Percentiles rank a stretch among this genome's conserved stretches.
Conservation (phyloP, 352 stramenopile genomes). For the Pythium chondricola region DNA sequence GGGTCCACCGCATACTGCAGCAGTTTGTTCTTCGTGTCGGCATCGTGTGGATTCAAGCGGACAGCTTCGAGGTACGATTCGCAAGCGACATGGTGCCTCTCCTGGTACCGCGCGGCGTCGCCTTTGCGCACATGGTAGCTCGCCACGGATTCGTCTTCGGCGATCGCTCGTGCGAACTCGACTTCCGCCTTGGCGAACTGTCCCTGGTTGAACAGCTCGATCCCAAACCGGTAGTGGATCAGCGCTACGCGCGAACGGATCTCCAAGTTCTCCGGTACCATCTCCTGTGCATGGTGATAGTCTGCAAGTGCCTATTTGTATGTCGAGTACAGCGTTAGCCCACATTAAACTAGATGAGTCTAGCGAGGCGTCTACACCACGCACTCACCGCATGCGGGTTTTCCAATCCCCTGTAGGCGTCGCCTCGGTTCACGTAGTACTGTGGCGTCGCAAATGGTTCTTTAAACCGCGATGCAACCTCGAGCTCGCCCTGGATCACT, state of each 20-base stretch:
- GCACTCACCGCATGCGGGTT: slow-evolving; percentile 72
- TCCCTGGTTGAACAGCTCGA: slow-evolving; percentile 69
- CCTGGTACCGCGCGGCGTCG: slow-evolving; percentile 67
- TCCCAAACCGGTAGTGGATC: slow-evolving; percentile 79
- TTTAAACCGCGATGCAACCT: slow-evolving; percentile 38
- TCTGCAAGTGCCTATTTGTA: slow-evolving; percentile 54
- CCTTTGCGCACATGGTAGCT: slow-evolving; percentile 67
- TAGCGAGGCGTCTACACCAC: too few relatives aligned
- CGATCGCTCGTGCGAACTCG: slow-evolving; percentile 60
- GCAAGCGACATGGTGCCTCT: slow-evolving; percentile 52
- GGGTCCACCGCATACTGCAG: slow-evolving; percentile 38
- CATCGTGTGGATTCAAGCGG: slow-evolving; percentile 47
- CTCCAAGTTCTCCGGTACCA: slow-evolving; percentile 39
- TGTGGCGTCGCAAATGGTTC: slow-evolving; percentile 41
- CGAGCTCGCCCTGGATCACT: slow-evolving; percentile 50
- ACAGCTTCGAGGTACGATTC: slow-evolving; percentile 45
- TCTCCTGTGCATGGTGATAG: slow-evolving; percentile 65
- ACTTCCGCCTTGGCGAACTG: slow-evolving; percentile 71
- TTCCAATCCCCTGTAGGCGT: slow-evolving; percentile 60
- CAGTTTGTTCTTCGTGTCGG: slow-evolving; percentile 57
- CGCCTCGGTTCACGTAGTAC: slow-evolving; percentile 61
- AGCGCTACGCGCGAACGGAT: slow-evolving; percentile 58
- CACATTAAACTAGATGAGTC: too few relatives aligned
- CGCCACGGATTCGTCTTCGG: slow-evolving; percentile 40
- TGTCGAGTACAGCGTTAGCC: not conserved